phyloP scores from a whole-genome alignment of 495 filamentous ascomycete genomes.

The Corynascus novoguineensis region DNA sequence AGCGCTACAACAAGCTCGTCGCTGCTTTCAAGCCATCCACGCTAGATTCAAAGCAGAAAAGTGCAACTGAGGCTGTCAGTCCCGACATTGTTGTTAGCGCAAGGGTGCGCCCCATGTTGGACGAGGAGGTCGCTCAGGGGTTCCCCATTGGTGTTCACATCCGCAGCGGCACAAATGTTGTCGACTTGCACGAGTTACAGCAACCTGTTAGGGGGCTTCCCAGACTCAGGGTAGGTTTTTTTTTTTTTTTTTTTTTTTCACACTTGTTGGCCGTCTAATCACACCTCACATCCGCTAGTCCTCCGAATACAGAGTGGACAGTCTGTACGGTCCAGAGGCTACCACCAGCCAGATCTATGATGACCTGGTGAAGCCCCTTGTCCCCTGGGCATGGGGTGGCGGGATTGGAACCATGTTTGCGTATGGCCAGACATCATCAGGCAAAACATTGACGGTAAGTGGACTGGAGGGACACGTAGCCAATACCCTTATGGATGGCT shows the following conservation, averaged over 20 bases:
- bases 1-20: conserved; percentile 22
- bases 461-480: conserved; percentile 21
- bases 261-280: neutral
- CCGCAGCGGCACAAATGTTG: conserved; percentile 4
- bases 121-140: conserved; percentile 16
- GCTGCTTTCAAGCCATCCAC: conserved; percentile 13
- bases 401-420: conserved; percentile 35
- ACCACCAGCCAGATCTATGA: conserved; percentile 22
- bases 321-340: conserved; percentile 17
- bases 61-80: neutral
- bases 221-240: conserved; percentile 9
- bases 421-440: conserved; percentile 46
- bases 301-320: conserved; percentile 20
- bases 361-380: conserved; percentile 16
- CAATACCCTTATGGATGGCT: conserved; percentile 20
- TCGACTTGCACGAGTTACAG: conserved; percentile 22
- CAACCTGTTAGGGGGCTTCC: conserved; percentile 15
- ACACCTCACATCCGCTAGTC: conserved; percentile 4
- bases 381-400: conserved; percentile 26
- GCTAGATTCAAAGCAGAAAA: neutral
- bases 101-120: conserved; percentile 21
- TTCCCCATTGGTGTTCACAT: conserved; percentile 16
- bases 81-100: conserved; percentile 21
- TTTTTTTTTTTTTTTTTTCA: neutral
- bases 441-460: conserved; percentile 44